phyloP scores from a whole-genome alignment of 345 rosid genomes.

The Corchorus capsularis region DNA sequence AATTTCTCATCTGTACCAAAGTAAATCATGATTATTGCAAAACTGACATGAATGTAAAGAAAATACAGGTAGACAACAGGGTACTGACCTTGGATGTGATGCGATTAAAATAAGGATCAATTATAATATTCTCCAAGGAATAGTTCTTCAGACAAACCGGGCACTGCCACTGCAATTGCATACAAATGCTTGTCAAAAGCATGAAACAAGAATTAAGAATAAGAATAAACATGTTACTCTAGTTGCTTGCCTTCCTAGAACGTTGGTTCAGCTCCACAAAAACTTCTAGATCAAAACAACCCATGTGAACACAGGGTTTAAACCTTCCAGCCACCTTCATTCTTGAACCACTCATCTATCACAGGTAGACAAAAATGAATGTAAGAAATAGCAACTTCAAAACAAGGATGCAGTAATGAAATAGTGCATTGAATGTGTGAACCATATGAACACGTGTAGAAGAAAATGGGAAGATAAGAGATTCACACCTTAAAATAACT shows the following conservation, averaged over 20 bases:
- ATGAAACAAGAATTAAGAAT: not conserved
- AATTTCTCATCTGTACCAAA: constrained; percentile 71
- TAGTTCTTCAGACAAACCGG: constrained; percentile 93
- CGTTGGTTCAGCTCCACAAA: constrained; percentile 97
- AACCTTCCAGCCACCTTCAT: constrained; percentile 97
- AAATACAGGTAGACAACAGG: constrained; percentile 14
- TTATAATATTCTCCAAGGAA: constrained; percentile 75
- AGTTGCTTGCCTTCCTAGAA: constrained; percentile 82
- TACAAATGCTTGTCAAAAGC: constrained; percentile 28
- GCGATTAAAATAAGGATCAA: constrained; percentile 92
- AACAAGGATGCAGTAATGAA: not conserved
- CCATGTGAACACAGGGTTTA: constrained; percentile 93
- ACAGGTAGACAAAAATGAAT: constrained; percentile 4
- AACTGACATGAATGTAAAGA: not conserved
- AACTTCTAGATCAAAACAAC: constrained; percentile 94
- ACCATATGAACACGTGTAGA: not conserved
- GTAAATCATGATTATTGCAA: constrained; percentile 4
- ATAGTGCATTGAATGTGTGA: not conserved
- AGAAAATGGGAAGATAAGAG: not conserved
- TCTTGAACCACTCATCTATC: constrained; percentile 96
- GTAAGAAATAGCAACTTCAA: constrained; percentile 14
- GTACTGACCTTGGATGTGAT: constrained; percentile 69
- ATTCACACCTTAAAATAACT: not conserved
- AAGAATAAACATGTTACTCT: not conserved
- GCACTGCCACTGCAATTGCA: constrained; percentile 90